Conservation (phyloP, 2,329 filamentous ascomycete genomes). For the Pyrenochaeta sp. region DNA sequence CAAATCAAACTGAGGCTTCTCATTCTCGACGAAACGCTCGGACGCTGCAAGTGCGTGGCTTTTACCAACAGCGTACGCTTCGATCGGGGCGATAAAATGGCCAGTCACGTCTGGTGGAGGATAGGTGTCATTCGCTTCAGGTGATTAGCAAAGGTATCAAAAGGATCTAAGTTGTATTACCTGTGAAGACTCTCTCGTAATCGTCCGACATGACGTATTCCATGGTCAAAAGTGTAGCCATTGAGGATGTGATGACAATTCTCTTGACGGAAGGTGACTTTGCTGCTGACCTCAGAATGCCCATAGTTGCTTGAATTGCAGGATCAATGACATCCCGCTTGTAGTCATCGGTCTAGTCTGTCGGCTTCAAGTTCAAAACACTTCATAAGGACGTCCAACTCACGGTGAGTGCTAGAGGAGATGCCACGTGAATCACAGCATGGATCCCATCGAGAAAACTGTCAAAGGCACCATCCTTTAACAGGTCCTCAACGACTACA, state of each 20-base stretch:
- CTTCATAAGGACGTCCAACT: not conserved
- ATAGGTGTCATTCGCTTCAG: too few species aligned
- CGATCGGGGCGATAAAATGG: too few species aligned
- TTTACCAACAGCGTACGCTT: too few species aligned
- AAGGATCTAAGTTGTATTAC: too few species aligned
- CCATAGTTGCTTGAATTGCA: conserved; percentile 8
- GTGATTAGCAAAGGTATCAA: too few species aligned
- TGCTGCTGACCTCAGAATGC: conserved; percentile 8
- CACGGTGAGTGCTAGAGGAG: conserved; percentile 10
- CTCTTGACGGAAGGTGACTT: conserved; percentile 8
- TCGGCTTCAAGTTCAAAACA: too few species aligned
- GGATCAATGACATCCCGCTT: conserved; percentile 28
- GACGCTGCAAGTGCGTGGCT: conserved; percentile 34
- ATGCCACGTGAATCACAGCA: conserved; percentile 12
- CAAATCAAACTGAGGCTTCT: conserved; percentile 13
- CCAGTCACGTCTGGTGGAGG: too few species aligned
- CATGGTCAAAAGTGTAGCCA: conserved; percentile 12
- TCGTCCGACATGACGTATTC: not conserved
- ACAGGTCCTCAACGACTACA: conserved; percentile 8
- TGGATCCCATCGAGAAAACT: conserved; percentile 8
- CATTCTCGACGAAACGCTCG: conserved; percentile 26
- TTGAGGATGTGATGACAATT: conserved; percentile 14
- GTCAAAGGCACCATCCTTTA: conserved; percentile 9
- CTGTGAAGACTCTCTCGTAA: too few species aligned
- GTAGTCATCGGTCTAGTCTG: conserved; percentile 15